Percentiles rank a stretch among this genome's conserved stretches.
Evolutionary conservation across 2,329 filamentous ascomycete genomes (phyloP).

Genomic region (Pseudophaeomoniella oleicola): DNA sequence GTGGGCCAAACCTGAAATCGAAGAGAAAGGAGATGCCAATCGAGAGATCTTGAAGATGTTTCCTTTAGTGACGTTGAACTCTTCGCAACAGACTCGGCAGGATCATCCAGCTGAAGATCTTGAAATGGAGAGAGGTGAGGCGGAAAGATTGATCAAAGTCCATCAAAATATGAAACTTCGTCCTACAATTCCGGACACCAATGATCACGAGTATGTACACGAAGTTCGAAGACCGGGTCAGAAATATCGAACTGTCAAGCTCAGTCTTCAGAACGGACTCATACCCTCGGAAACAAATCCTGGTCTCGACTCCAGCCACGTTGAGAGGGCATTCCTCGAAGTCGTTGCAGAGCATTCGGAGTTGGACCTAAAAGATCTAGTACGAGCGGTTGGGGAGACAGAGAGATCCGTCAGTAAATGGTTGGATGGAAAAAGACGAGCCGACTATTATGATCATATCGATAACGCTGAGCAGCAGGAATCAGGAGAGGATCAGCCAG

Average conservation of each 20-base stretch:
- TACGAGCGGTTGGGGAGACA: background rate
- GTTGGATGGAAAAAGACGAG: background rate
- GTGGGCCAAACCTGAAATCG: conserved; percentile 35
- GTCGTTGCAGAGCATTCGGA: background rate
- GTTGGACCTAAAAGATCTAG: background rate
- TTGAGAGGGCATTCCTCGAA: background rate
- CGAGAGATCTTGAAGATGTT: conserved; percentile 16
- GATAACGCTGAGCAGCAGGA: too few species aligned
- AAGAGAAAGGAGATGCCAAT: conserved; percentile 9
- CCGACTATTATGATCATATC: background rate
- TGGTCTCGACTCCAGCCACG: background rate
- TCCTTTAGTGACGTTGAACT: conserved; percentile 5
- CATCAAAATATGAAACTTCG: background rate
- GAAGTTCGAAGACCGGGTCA: conserved; percentile 27
- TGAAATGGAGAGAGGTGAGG: conserved; percentile 1
- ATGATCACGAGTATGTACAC: conserved; percentile 18
- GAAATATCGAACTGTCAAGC: background rate
- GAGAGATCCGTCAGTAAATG: background rate
- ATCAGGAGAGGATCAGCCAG: too few species aligned
- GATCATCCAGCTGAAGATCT: conserved; percentile 5
- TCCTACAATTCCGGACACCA: conserved; percentile 5
- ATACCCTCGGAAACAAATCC: background rate
- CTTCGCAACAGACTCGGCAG: conserved; percentile 1
- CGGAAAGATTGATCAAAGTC: background rate
- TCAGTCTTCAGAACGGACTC: background rate